Evolutionary conservation across 768 basidiomycete species (phyloP).

Genomic region (Fistulinella prunicolor): DNA sequence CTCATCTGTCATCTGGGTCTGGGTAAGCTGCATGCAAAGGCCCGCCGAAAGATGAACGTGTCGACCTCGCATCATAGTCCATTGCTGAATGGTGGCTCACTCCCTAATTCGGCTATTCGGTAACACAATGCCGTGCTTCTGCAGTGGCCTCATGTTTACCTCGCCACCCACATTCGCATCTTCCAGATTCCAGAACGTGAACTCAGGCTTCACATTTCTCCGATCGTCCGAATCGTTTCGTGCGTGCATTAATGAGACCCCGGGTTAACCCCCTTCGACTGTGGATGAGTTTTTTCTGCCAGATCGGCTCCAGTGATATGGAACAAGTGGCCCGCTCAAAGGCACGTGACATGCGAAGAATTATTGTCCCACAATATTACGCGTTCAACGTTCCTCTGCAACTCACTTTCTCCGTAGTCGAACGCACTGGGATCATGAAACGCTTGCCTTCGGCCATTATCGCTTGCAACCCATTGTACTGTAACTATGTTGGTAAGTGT

Average conservation of each 20-base stretch:
- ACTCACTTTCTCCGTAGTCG: background rate
- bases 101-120: constrained; percentile 18
- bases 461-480: background rate
- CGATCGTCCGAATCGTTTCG: constrained; percentile 21
- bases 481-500: constrained; percentile 4
- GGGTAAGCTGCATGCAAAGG: constrained; percentile 10
- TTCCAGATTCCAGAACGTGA: constrained; percentile 24
- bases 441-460: background rate
- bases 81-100: constrained; percentile 12
- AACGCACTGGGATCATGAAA: background rate
- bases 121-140: constrained; percentile 20
- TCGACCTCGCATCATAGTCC: constrained; percentile 13
- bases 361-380: constrained; percentile 1
- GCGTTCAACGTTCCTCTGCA: background rate
- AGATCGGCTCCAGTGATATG: background rate
- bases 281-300: constrained; percentile 1
- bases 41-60: constrained; percentile 17
- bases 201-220: constrained; percentile 9
- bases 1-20: constrained; percentile 9
- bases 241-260: constrained; percentile 20
- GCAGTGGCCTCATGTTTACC: constrained; percentile 30
- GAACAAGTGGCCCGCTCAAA: background rate
- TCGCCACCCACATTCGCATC: constrained; percentile 25
- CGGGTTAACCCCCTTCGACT: constrained; percentile 2
- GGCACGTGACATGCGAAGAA: constrained; percentile 6